Evolutionary conservation across 257 asterid species (phyloP).

Genomic region (Nicotiana noctiflora): DNA sequence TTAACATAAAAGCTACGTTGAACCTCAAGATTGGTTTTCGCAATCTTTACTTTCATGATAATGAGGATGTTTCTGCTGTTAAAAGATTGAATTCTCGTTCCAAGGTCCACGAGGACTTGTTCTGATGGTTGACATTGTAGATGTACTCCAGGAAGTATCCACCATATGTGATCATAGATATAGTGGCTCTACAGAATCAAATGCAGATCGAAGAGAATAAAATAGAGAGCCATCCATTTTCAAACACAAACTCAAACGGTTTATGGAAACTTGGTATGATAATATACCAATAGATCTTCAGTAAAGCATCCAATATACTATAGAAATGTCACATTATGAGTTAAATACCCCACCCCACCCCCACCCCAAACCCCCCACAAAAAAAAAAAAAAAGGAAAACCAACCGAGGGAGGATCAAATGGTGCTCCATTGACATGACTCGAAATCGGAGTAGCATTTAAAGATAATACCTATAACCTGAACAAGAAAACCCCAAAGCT

Average conservation of each 20-base stretch:
- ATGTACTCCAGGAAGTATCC: conserved; percentile 74
- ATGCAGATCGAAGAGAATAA: not conserved
- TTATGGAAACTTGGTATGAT: not conserved
- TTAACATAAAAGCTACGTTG: not conserved
- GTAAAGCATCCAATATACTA: not conserved
- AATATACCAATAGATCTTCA: not conserved
- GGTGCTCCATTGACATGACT: too few relatives aligned
- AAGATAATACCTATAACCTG: too few relatives aligned
- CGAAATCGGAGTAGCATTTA: too few relatives aligned
- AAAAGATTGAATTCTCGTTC: conserved; percentile 69
- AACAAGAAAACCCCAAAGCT: not conserved
- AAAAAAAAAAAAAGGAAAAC: too few relatives aligned
- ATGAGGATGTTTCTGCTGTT: conserved; percentile 16
- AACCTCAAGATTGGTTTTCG: not conserved
- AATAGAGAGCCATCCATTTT: not conserved
- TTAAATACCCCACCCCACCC: not conserved
- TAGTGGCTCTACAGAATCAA: conserved; percentile 54
- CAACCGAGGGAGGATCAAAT: too few relatives aligned
- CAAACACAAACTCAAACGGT: not conserved
- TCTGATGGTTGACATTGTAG: conserved; percentile 52
- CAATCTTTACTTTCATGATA: not conserved
- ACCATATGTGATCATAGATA: conserved; percentile 47
- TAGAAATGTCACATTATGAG: not conserved
- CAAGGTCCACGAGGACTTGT: conserved; percentile 68
- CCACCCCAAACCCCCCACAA: too few relatives aligned